These are phyloP conservation scores for Phytophthora cajani DNA, from an alignment of 352 stramenopile species.

Conservation along the genomic window DNA sequence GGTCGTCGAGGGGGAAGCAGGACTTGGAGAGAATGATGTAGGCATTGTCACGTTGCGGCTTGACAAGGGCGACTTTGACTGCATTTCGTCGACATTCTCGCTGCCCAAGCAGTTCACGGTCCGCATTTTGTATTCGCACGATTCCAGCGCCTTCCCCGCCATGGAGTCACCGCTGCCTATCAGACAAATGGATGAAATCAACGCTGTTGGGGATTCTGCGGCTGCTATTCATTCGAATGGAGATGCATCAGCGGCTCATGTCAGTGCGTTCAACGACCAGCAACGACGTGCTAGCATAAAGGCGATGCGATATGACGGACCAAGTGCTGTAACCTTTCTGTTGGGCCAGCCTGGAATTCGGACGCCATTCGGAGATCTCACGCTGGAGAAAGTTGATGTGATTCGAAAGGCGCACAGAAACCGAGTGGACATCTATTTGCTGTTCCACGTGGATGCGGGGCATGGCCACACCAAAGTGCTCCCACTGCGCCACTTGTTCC, in stretches of 20 bases:
- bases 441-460: constrained; percentile 77
- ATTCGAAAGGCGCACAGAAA: constrained; percentile 60
- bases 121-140: constrained; percentile 60
- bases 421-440: constrained; percentile 73
- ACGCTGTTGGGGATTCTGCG: constrained; percentile 4
- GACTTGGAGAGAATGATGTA: constrained; percentile 37
- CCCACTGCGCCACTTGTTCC: constrained; percentile 76
- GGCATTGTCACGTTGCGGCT: constrained; percentile 60
- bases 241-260: constrained; percentile 8
- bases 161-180: constrained; percentile 37
- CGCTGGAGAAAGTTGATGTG: constrained; percentile 86
- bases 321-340: constrained; percentile 70
- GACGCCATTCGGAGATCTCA: constrained; percentile 80
- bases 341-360: constrained; percentile 67
- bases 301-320: constrained; percentile 71
- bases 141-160: constrained; percentile 56
- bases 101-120: constrained; percentile 75
- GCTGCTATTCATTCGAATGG: constrained; percentile 15
- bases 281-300: constrained; percentile 43
- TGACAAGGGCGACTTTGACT: constrained; percentile 84
- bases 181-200: constrained; percentile 32
- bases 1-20: constrained; percentile 29
- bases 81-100: constrained; percentile 70
- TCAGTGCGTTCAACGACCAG: constrained; percentile 32
- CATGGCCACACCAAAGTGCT: constrained; percentile 62